A percentile compares a stretch with the other conserved stretches of the same genome.
Conservation (phyloP, 345 rosid species). For the Syzygium jambos region DNA sequence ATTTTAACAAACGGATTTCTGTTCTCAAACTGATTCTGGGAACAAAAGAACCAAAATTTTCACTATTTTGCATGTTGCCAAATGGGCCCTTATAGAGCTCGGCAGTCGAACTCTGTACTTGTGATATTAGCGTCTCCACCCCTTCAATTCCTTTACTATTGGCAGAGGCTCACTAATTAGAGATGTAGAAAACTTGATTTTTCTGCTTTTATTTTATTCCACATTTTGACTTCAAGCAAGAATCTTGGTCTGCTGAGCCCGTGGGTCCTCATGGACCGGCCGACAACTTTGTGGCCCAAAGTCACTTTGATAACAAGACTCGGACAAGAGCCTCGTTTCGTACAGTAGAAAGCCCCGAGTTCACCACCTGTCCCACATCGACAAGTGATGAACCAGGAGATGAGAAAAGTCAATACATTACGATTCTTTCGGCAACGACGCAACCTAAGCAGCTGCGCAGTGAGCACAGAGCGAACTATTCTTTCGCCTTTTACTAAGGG, state of each 20-base stretch:
- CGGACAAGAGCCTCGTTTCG: not conserved
- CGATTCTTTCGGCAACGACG: fast-evolving
- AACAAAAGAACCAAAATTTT: too few relatives aligned
- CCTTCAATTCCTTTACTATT: too few relatives aligned
- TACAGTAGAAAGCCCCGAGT: not conserved
- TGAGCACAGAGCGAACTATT: conserved; percentile 36
- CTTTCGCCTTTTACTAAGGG: conserved; percentile 48
- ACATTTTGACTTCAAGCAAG: not conserved
- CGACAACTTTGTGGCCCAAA: not conserved
- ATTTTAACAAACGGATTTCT: too few relatives aligned
- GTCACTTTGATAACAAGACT: not conserved
- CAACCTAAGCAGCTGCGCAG: not conserved
- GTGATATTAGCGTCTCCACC: too few relatives aligned
- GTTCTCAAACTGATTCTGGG: too few relatives aligned
- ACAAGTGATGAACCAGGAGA: not conserved
- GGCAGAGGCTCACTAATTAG: not conserved
- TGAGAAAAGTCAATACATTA: not conserved
- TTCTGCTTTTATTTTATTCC: too few relatives aligned
- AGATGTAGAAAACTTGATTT: not conserved
- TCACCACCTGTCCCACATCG: not conserved
- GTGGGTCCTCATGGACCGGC: not conserved
- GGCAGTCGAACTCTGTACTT: too few relatives aligned
- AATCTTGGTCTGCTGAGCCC: not conserved
- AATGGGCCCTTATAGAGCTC: too few relatives aligned
- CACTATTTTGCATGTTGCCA: too few relatives aligned